Base-by-base conservation (phyloP, 495 filamentous ascomycete species). In the Penicillium ochrochloron region DNA sequence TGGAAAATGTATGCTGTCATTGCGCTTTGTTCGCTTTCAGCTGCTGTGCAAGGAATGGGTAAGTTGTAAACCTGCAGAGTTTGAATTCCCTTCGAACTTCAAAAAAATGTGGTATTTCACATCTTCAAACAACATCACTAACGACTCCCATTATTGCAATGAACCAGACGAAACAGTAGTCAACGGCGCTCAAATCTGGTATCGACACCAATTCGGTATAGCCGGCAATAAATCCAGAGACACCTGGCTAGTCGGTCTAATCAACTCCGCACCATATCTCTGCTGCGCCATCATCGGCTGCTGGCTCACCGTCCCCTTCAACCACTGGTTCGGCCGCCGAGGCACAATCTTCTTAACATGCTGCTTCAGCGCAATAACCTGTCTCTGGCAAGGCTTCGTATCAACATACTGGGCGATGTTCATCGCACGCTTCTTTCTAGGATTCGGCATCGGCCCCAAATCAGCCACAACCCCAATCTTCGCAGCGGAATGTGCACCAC, bases 311-410 rank as follows among this genome's bases (percentile, higher is more conserved):
- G 88, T 88, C 21, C 91, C 92, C 0, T 84, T 92, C 73, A 96
- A 97, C 74, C 86, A 88, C 63, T 82, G 75, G 60, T 90, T 94
- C 65, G 93, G 92, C 25, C 88, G 93, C 57, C 86, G 92, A 3
- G 91, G 92, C 9, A 94, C 92, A 14, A 91, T 96, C 57, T 94
- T 96, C 73, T 78, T 95, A 50, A 86, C 89, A 19, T 92, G 89
- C 70, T 72, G 83, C 14, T 83, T 90, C 64, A 86, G 84, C 14
- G 87, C 88, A 5, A 68, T 89, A 14, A 84, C 91, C 8, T 93
- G 89, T 73, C 84, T 96, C 62, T 92, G 91, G 88, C 87, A 91
- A 72, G 91, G 84, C 0, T 91, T 91, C 60, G 84, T 86, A 29
- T 88, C 90, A 60, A 87, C 85, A 0, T 94, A 90, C 90, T 87